These are phyloP conservation scores for Magnusiomyces fungicola DNA, from an alignment of 1,139 yeast genomes.

Conservation along the genomic window DNA sequence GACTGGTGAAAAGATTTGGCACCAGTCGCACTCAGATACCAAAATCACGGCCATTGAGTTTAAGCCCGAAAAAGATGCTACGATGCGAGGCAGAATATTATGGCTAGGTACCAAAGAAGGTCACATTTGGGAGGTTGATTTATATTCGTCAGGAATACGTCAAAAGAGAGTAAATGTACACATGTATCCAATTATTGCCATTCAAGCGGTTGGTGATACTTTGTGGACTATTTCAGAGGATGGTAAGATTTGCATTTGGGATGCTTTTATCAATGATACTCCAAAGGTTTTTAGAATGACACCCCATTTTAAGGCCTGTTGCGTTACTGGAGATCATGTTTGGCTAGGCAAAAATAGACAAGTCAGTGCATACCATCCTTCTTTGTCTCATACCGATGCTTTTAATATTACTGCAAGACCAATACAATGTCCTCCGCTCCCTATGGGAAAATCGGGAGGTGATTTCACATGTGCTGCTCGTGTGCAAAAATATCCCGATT, in stretches of 20 bases:
- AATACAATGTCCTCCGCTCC: slow-evolving; percentile 18
- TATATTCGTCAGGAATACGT: slow-evolving; percentile 14
- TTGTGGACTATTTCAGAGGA: slow-evolving; percentile 37
- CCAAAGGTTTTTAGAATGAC: slow-evolving; percentile 31
- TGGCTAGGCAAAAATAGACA: slow-evolving; percentile 35
- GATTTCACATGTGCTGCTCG: slow-evolving; percentile 32
- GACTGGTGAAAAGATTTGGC: slow-evolving; percentile 26
- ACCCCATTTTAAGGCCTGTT: slow-evolving; percentile 27
- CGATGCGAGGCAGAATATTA: slow-evolving; percentile 19
- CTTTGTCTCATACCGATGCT: slow-evolving; percentile 17
- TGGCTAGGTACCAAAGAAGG: slow-evolving; percentile 38
- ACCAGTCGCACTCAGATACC: slow-evolving; percentile 22
- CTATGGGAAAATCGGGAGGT: slow-evolving; percentile 19
- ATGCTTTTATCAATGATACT: slow-evolving; percentile 20
- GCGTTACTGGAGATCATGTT: slow-evolving; percentile 23
- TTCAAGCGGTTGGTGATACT: slow-evolving; percentile 22
- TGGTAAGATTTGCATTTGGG: slow-evolving; percentile 36
- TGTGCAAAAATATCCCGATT: slow-evolving; percentile 24
- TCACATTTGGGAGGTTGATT: slow-evolving; percentile 28
- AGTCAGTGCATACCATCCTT: slow-evolving; percentile 32
- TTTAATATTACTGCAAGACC: slow-evolving; percentile 28
- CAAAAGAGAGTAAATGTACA: slow-evolving; percentile 28
- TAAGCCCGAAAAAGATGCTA: slow-evolving; percentile 18
- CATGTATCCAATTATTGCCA: slow-evolving; percentile 25
- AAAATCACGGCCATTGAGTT: slow-evolving; percentile 27